Evolutionary conservation across 1,139 yeast genomes (phyloP).

Genomic region (Starmera stellimalicola): DNA sequence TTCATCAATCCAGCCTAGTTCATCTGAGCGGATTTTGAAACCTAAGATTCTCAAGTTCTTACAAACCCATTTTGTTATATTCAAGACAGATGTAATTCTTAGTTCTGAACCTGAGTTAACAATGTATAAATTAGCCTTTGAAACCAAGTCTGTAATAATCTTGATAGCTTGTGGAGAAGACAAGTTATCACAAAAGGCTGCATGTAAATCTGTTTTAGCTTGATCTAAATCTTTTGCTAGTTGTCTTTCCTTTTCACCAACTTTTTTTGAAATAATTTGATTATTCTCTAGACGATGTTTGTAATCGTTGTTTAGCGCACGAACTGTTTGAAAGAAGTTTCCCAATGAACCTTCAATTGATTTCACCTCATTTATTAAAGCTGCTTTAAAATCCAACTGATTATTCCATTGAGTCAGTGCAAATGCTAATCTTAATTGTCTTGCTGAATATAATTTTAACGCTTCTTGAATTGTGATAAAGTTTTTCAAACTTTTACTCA

Average conservation of each 20-base stretch:
- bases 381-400: constrained; percentile 85
- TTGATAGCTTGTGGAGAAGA: constrained; percentile 71
- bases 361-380: constrained; percentile 66
- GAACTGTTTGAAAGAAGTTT: constrained; percentile 75
- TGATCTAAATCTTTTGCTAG: constrained; percentile 41
- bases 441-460: constrained; percentile 52
- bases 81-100: constrained; percentile 57
- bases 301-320: constrained; percentile 64
- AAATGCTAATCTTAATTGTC: constrained; percentile 85
- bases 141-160: constrained; percentile 55
- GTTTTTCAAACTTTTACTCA: constrained; percentile 92
- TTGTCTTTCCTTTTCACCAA: constrained; percentile 41
- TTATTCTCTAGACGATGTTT: constrained; percentile 33
- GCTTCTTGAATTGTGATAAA: constrained; percentile 95
- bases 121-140: constrained; percentile 65
- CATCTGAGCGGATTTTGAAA: constrained; percentile 58
- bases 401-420: constrained; percentile 89
- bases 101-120: constrained; percentile 39
- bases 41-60: constrained; percentile 67
- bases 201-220: constrained; percentile 58
- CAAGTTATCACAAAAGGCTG: constrained; percentile 80
- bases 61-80: constrained; percentile 61
- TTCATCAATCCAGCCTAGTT: constrained; percentile 67
- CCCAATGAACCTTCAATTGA: constrained; percentile 64
- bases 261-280: constrained; percentile 45